phyloP scores from a whole-genome alignment of 31 red algal genomes.

The Bonnemaisonia californica region DNA sequence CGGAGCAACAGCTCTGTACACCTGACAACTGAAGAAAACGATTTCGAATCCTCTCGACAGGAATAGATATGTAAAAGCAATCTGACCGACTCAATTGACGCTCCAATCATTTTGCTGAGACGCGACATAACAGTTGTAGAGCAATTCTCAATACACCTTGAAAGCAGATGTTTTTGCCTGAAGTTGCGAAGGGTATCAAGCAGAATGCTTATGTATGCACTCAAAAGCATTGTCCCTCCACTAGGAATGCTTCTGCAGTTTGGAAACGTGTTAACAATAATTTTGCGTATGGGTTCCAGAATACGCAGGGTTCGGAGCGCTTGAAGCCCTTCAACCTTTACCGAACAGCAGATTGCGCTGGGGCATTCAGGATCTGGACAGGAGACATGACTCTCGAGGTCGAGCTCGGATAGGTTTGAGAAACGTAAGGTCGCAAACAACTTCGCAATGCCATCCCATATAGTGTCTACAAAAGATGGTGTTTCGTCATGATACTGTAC shows the following conservation, averaged over 20 bases:
- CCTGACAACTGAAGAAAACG: slow-evolving; percentile 5
- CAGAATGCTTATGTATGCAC: slow-evolving; percentile 1
- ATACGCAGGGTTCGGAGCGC: slow-evolving; percentile 10
- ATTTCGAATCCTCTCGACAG: neutral
- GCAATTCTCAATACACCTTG: neutral
- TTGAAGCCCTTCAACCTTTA: slow-evolving; percentile 3
- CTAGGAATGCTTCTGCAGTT: neutral
- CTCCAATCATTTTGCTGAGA: slow-evolving; percentile 38
- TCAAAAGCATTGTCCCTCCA: slow-evolving; percentile 11
- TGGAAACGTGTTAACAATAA: slow-evolving; percentile 7
- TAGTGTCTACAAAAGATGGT: neutral
- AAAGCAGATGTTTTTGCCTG: neutral
- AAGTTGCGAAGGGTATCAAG: neutral
- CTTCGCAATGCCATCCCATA: slow-evolving; percentile 7
- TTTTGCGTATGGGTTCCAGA: slow-evolving; percentile 34
- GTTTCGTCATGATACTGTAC: neutral
- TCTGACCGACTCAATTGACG: slow-evolving; percentile 20
- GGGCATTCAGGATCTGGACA: neutral
- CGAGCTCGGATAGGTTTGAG: neutral
- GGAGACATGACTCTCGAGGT: neutral
- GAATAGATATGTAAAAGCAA: slow-evolving; percentile 18
- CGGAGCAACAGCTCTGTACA: slow-evolving; percentile 1
- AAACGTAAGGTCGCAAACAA: neutral
- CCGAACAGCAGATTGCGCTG: neutral
- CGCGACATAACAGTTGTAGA: neutral